phyloP scores from a whole-genome alignment of 2,329 filamentous ascomycete species.

The Neofusicoccum sp. region DNA sequence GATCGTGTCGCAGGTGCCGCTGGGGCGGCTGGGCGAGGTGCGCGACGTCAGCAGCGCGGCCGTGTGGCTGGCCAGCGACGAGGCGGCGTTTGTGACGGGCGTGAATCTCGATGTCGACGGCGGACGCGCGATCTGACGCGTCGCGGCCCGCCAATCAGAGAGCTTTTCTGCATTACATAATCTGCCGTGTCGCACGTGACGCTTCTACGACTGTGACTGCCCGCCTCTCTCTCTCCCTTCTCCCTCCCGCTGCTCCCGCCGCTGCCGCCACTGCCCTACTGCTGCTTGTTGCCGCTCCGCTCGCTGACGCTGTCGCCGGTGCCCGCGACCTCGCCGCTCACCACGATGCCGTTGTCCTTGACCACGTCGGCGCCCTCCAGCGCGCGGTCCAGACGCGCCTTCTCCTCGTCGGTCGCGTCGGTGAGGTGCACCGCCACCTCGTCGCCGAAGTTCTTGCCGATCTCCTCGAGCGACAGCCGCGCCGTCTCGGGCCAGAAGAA shows the following conservation, averaged over 20 bases:
- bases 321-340: not conserved
- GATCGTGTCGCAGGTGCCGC: slow-evolving; percentile 57
- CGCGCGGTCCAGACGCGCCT: slow-evolving; percentile 16
- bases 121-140: slow-evolving; percentile 25
- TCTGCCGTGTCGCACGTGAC: too few species aligned
- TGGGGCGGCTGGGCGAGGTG: slow-evolving; percentile 58
- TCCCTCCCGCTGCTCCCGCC: too few species aligned
- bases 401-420: slow-evolving; percentile 20
- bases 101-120: slow-evolving; percentile 44
- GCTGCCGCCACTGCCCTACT: not conserved
- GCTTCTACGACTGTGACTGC: too few species aligned
- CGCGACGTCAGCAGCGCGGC: slow-evolving; percentile 60
- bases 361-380: slow-evolving; percentile 14
- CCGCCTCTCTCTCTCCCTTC: not conserved
- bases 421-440: slow-evolving; percentile 32
- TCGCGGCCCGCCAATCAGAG: slow-evolving; percentile 27
- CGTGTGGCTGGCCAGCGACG: slow-evolving; percentile 57
- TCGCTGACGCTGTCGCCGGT: not conserved
- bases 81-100: slow-evolving; percentile 61
- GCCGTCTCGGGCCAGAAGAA: slow-evolving; percentile 38
- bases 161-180: too few species aligned
- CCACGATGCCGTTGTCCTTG: slow-evolving; percentile 4
- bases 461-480: slow-evolving; percentile 47
- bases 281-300: not conserved
- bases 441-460: slow-evolving; percentile 49